Evolutionary conservation across 1,139 yeast species (phyloP), one percentile per base, ranked within the genome.

Genomic region (Debaryomyces sp.): DNA sequence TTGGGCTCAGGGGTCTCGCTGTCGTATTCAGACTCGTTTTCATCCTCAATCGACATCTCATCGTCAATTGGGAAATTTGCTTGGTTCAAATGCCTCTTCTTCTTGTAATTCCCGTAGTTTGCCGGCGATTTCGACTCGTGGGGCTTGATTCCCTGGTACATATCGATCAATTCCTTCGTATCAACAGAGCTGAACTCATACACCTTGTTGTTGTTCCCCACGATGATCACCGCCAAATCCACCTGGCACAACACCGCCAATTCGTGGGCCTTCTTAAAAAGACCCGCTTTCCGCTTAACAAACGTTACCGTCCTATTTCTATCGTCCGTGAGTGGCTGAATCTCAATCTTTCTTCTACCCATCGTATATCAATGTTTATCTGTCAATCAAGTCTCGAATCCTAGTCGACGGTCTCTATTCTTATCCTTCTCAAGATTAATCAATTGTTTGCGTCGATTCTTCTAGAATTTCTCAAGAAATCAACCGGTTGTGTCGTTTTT

Each of bases 311-410:
- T 84, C 54, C 91, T 71, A 67, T 91, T 92, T 52, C 98, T 78
- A 66, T 92, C 98, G 58, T 94, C 97, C 6, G 85, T 77, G 52
- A 94, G 84, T 43, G 98, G 98, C 67, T 89, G 85, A 60, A 94
- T 94, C 57, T 89, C 96, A 56, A 94, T 94, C 69, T 94, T 94
- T 73, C 98, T 87, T 77, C 99, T 86, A 45, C 99, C 99, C 99
- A 94, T 94, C 27, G 26, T 35, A 22, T 35, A 27, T 27, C 30
- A 27, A 27, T 12, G 30, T 12, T 27, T 27, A 27, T 27, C 30
- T 27, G n/a, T 27, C 13, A 27, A 27, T 27, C 2, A 24, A 27
- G 30, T 27, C 13, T 27, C 30, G 30, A 12, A 27, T 27, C 30
- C 30, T 12, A 27, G 13, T 27, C n/a, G 13, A n/a, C 8, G 6